Evolutionary conservation across 2,329 filamentous ascomycete species (phyloP).

Genomic region (Apiospora rasikravindrae): DNA sequence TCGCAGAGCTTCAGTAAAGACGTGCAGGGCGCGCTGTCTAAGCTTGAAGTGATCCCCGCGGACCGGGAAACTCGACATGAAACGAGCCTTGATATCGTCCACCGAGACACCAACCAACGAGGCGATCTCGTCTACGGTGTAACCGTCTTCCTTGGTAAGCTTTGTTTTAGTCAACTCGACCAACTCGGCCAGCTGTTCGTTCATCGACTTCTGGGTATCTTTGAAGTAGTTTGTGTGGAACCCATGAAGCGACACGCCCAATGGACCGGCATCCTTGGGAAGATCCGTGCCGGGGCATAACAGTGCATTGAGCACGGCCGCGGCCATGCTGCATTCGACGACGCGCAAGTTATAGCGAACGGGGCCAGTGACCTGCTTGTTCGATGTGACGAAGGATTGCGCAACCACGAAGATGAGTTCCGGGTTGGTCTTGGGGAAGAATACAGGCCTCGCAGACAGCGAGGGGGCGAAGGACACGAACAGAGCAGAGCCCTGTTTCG

Average conservation of each 20-base stretch:
- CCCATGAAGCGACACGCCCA: constrained; percentile 82
- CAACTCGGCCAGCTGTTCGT: constrained; percentile 75
- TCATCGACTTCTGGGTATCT: constrained; percentile 53
- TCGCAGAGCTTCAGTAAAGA: constrained; percentile 86
- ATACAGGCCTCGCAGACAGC: constrained; percentile 77
- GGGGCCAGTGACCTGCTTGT: constrained; percentile 93
- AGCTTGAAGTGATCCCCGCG: constrained; percentile 88
- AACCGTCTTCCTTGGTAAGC: constrained; percentile 81
- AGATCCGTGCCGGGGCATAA: constrained; percentile 66
- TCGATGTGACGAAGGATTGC: constrained; percentile 90
- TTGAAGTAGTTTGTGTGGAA: constrained; percentile 86
- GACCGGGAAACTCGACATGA: constrained; percentile 87
- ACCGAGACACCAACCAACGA: constrained; percentile 71
- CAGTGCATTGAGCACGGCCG: constrained; percentile 66
- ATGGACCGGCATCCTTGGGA: constrained; percentile 77
- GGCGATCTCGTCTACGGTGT: constrained; percentile 86
- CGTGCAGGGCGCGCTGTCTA: constrained; percentile 85
- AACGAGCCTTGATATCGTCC: constrained; percentile 74
- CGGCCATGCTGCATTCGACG: constrained; percentile 91
- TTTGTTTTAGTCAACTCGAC: constrained; percentile 71
- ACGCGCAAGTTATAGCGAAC: constrained; percentile 97
- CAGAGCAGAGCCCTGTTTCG: constrained; percentile 81
- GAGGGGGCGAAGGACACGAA: constrained; percentile 88
- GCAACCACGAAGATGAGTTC: constrained; percentile 92
- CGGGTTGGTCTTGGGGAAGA: constrained; percentile 80